phyloP scores from a whole-genome alignment of 331 rosid genomes.

The Dryas integrifolia region DNA sequence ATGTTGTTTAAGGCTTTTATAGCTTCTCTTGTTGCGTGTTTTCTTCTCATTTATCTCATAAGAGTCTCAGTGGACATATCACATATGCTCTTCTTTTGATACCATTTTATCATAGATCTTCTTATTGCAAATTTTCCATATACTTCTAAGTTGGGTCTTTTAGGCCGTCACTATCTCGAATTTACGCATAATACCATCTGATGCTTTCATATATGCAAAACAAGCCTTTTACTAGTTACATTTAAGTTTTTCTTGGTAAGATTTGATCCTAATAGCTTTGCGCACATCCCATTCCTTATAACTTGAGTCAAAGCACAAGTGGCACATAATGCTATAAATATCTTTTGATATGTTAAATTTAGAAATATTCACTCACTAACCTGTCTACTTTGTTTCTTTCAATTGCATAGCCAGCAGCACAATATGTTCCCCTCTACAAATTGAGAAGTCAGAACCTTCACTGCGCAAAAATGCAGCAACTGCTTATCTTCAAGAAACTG shows the following conservation, averaged over 20 bases:
- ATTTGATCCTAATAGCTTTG: background rate
- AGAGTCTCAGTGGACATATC: background rate
- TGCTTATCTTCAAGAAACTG: conserved; percentile 22
- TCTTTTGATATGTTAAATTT: background rate
- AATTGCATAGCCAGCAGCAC: conserved; percentile 5
- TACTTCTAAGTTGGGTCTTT: background rate
- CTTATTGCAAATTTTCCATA: background rate
- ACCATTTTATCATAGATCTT: background rate
- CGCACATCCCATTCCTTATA: background rate
- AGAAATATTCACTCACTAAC: background rate
- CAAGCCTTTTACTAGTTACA: background rate
- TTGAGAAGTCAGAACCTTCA: conserved; percentile 20
- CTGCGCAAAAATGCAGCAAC: conserved; percentile 8
- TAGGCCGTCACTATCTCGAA: background rate
- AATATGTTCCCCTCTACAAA: conserved; percentile 4
- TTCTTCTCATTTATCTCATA: background rate
- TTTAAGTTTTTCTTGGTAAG: background rate
- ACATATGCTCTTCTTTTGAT: background rate
- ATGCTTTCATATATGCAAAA: background rate
- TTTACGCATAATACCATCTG: background rate
- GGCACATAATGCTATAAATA: background rate
- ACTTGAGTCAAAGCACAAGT: background rate
- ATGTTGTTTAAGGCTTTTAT: background rate
- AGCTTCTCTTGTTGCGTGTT: background rate
- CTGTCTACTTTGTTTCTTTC: background rate